These are phyloP conservation scores for Knufia fluminis DNA, from an alignment of 2,329 filamentous ascomycete species.

Conservation along the genomic window DNA sequence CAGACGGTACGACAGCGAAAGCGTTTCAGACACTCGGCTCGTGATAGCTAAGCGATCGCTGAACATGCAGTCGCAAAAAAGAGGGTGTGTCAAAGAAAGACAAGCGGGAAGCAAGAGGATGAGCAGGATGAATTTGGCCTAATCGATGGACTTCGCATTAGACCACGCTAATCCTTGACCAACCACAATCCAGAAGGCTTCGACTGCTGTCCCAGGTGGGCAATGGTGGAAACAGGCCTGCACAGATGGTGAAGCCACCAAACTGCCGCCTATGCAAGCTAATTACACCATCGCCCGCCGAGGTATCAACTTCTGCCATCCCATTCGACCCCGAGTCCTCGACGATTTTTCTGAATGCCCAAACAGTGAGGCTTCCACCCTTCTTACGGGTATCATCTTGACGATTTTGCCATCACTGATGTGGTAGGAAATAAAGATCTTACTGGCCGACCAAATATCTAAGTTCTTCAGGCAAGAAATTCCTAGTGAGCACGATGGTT, in stretches of 20 bases:
- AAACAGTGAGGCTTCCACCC: constrained; percentile 7
- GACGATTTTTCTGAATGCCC: constrained; percentile 4
- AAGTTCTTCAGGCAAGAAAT: not conserved
- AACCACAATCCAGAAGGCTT: not conserved
- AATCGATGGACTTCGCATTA: no score
- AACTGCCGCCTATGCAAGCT: constrained; percentile 3
- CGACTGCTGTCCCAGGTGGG: not conserved
- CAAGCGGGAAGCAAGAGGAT: constrained; percentile 1
- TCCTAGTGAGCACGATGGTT: not conserved
- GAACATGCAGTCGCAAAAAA: not conserved
- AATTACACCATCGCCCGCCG: constrained; percentile 7
- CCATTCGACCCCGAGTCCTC: constrained; percentile 2
- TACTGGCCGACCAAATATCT: not conserved
- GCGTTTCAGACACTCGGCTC: constrained; percentile 3
- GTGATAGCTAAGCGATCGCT: not conserved
- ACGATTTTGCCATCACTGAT: not conserved
- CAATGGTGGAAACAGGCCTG: not conserved
- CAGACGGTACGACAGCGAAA: not conserved
- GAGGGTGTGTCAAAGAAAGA: not conserved
- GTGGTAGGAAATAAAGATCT: not conserved
- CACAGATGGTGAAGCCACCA: constrained; percentile 7
- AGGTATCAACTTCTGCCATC: constrained; percentile 1
- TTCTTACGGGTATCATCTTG: not conserved
- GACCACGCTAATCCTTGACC: not conserved
- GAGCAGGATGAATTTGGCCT: not conserved